phyloP scores from a whole-genome alignment of 352 stramenopile species.

The Globisporangium cylindrosporum region DNA sequence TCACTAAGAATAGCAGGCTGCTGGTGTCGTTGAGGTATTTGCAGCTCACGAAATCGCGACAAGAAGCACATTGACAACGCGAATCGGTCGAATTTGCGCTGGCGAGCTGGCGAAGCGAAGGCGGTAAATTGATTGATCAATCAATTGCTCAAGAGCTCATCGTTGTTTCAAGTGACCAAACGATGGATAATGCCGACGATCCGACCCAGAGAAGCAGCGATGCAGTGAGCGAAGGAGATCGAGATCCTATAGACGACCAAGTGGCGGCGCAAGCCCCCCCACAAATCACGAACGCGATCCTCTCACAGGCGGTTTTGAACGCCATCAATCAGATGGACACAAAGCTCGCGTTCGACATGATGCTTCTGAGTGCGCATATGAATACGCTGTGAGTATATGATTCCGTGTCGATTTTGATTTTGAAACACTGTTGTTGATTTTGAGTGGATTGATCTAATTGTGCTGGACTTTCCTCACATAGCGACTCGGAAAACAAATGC shows the following conservation, averaged over 20 bases:
- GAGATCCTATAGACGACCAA: background rate
- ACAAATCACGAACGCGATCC: constrained; percentile 33
- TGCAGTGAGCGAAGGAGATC: background rate
- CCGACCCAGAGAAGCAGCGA: background rate
- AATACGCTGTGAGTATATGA: constrained; percentile 17
- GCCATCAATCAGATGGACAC: constrained; percentile 49
- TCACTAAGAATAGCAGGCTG: constrained; percentile 2
- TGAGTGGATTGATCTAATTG: background rate
- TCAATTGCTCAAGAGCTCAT: background rate
- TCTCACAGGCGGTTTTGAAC: constrained; percentile 40
- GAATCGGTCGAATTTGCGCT: background rate
- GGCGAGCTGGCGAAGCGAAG: background rate
- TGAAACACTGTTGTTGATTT: background rate
- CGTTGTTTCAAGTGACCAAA: background rate
- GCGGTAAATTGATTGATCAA: background rate
- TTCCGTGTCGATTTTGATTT: background rate
- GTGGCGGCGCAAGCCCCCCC: background rate
- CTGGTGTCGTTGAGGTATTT: background rate
- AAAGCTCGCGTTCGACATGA: constrained; percentile 64
- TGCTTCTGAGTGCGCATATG: constrained; percentile 59
- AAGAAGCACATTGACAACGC: background rate
- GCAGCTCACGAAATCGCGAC: background rate
- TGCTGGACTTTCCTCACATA: background rate
- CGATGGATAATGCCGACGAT: constrained; percentile 4
- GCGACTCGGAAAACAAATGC: constrained; percentile 31